Evolutionary conservation across 2,329 filamentous ascomycete genomes (phyloP).

Genomic region (Metarhizium robertsii): DNA sequence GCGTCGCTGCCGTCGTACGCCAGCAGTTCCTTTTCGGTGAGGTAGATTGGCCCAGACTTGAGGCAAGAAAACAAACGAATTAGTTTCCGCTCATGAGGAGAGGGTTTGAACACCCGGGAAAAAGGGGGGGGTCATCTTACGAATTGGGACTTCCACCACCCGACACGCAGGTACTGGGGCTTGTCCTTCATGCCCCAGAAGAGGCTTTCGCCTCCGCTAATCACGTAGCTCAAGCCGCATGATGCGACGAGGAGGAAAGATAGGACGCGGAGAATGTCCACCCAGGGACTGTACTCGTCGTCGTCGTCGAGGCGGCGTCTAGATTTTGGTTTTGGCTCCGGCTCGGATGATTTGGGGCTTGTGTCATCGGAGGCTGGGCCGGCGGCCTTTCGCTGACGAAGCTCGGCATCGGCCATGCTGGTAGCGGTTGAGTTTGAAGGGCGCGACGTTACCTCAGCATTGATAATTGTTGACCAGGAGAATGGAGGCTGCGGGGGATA

Average conservation of each 20-base stretch:
- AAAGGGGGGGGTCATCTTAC: slow-evolving; percentile 33
- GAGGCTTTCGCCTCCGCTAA: slow-evolving; percentile 60
- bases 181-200: slow-evolving; percentile 56
- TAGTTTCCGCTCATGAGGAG: background rate
- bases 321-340: slow-evolving; percentile 8
- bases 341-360: slow-evolving; percentile 11
- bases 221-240: slow-evolving; percentile 64
- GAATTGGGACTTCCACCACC: slow-evolving; percentile 50
- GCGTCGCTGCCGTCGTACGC: slow-evolving; percentile 70
- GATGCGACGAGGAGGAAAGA: slow-evolving; percentile 58
- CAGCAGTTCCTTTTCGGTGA: slow-evolving; percentile 68
- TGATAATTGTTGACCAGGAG: background rate
- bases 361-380: slow-evolving; percentile 8
- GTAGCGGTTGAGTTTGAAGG: background rate
- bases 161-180: slow-evolving; percentile 50
- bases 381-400: slow-evolving; percentile 35
- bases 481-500: too few relatives aligned
- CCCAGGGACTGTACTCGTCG: slow-evolving; percentile 47
- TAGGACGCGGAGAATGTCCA: slow-evolving; percentile 63
- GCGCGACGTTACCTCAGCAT: background rate
- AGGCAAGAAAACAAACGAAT: background rate
- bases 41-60: slow-evolving; percentile 49
- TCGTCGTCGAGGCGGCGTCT: slow-evolving; percentile 29
- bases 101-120: background rate
- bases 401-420: slow-evolving; percentile 26